Evolutionary conservation across 148 eudicot genomes (phyloP).

Genomic region (Nepenthes gracilis): DNA sequence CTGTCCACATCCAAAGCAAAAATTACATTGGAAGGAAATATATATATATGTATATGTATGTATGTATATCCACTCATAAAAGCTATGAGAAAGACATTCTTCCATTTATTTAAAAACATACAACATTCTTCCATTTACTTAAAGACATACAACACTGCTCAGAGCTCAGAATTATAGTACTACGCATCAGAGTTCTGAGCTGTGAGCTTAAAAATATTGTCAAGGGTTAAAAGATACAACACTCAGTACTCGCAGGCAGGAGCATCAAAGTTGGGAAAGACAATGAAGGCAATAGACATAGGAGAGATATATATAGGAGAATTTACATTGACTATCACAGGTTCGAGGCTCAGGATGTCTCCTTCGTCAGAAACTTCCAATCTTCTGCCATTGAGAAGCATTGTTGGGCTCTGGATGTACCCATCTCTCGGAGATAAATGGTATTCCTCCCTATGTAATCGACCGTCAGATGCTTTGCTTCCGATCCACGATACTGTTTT

Average conservation of each 20-base stretch:
- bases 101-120: too few relatives aligned
- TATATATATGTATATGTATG: too few relatives aligned
- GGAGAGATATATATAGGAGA: constrained; percentile 42
- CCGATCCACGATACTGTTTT: constrained; percentile 59
- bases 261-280: constrained; percentile 52
- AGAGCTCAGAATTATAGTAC: too few relatives aligned
- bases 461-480: constrained; percentile 23
- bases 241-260: constrained; percentile 34
- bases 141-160: too few relatives aligned
- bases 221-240: background rate
- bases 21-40: too few relatives aligned
- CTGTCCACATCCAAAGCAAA: too few relatives aligned
- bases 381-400: constrained; percentile 51
- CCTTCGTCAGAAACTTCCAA: constrained; percentile 32
- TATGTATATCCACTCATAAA: too few relatives aligned
- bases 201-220: too few relatives aligned
- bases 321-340: constrained; percentile 22
- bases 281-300: constrained; percentile 60
- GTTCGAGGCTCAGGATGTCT: constrained; percentile 41
- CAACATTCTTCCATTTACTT: too few relatives aligned
- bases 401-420: constrained; percentile 35
- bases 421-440: constrained; percentile 50
- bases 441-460: constrained; percentile 50
- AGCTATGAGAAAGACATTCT: too few relatives aligned
- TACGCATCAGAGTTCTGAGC: too few relatives aligned